These are phyloP conservation scores for Aspergillus tubingensis DNA, from an alignment of 2,329 filamentous ascomycete genomes.

Conservation along the genomic window DNA sequence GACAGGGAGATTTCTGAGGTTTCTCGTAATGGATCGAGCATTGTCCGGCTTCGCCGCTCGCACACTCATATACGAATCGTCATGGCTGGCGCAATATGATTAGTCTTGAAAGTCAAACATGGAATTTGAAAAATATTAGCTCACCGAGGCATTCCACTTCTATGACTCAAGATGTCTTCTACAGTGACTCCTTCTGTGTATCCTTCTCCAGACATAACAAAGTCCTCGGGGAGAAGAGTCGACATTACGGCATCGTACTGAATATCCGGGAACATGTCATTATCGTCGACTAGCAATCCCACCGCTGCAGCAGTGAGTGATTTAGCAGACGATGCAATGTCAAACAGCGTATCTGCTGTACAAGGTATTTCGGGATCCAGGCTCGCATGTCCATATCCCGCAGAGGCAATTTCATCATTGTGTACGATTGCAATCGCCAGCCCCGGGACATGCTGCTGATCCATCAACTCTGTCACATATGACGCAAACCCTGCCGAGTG, in stretches of 20 bases:
- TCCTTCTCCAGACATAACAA: slow-evolving; percentile 51
- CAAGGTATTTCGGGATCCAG: slow-evolving; percentile 16
- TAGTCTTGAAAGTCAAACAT: no score
- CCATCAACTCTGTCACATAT: slow-evolving; percentile 14
- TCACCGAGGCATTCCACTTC: slow-evolving; percentile 53
- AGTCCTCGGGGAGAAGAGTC: slow-evolving; percentile 54
- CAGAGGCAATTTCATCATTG: slow-evolving; percentile 14
- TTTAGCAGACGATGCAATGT: slow-evolving; percentile 27
- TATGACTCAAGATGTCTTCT: slow-evolving; percentile 57
- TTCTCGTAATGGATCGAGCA: slow-evolving; percentile 43
- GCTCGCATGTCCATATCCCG: slow-evolving; percentile 23
- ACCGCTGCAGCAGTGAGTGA: slow-evolving; percentile 30
- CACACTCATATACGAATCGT: slow-evolving; percentile 33
- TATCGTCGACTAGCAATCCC: slow-evolving; percentile 48
- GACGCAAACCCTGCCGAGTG: slow-evolving; percentile 9
- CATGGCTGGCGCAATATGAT: slow-evolving; percentile 30
- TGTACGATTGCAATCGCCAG: slow-evolving; percentile 22
- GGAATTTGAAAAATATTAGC: slow-evolving; percentile 14
- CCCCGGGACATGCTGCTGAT: slow-evolving; percentile 23
- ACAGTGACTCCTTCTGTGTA: slow-evolving; percentile 54
- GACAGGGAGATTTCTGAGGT: slow-evolving; percentile 50
- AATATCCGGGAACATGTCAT: slow-evolving; percentile 33
- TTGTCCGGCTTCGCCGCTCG: slow-evolving; percentile 33
- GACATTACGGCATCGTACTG: slow-evolving; percentile 54
- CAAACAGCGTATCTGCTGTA: slow-evolving; percentile 28